Conservation (phyloP, 768 basidiomycete species). For the Suillus luteus region DNA sequence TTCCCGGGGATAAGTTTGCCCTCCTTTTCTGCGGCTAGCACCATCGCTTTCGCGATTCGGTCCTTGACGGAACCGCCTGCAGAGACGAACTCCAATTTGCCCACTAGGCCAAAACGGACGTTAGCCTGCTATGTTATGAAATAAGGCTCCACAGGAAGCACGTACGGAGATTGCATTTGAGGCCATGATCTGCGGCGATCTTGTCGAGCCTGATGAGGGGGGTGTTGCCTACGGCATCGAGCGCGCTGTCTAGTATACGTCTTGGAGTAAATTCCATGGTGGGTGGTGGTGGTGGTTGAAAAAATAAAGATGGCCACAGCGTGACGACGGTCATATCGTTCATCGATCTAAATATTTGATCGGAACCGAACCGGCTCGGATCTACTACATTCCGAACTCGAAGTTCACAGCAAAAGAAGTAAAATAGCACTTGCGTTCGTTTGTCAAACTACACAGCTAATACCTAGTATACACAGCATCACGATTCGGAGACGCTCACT, state of each 20-base stretch:
- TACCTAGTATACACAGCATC: too few species aligned
- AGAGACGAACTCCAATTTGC: slow-evolving; percentile 87
- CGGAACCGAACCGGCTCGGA: slow-evolving; percentile 16
- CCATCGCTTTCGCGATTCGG: slow-evolving; percentile 94
- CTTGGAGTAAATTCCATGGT: slow-evolving; percentile 36
- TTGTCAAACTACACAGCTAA: too few species aligned
- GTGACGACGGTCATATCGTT: background rate
- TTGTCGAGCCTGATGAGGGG: slow-evolving; percentile 87
- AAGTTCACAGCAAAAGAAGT: background rate
- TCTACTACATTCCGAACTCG: slow-evolving; percentile 6
- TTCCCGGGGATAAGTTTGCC: slow-evolving; percentile 84
- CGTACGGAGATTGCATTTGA: slow-evolving; percentile 90
- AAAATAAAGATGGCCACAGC: slow-evolving; percentile 9
- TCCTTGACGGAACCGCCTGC: slow-evolving; percentile 96
- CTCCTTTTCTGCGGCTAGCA: slow-evolving; percentile 88
- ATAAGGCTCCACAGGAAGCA: slow-evolving; percentile 12
- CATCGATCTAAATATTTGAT: slow-evolving; percentile 6
- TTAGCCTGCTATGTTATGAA: background rate
- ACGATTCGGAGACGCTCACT: too few species aligned
- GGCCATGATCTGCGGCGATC: slow-evolving; percentile 68
- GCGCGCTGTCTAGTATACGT: slow-evolving; percentile 70
- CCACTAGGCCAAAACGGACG: slow-evolving; percentile 53
- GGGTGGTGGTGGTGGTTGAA: background rate
- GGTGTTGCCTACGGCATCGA: slow-evolving; percentile 88
- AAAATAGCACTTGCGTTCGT: too few species aligned